These are phyloP conservation scores for Aspergillus sclerotialis DNA, from an alignment of 2,329 filamentous ascomycete genomes.

Conservation along the genomic window DNA sequence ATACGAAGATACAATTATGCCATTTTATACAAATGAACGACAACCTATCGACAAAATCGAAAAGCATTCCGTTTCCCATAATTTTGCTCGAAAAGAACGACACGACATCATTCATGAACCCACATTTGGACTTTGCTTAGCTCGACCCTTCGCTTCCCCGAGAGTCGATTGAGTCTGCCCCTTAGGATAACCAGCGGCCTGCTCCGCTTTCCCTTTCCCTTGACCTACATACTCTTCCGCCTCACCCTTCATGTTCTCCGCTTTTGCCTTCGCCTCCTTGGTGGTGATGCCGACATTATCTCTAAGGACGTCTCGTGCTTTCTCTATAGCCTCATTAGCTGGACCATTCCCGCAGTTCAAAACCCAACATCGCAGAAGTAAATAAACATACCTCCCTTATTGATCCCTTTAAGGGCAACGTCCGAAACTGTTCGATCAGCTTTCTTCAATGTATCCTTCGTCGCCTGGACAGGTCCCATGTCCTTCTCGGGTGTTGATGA, in stretches of 20 bases:
- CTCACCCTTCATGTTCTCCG: constrained; percentile 29
- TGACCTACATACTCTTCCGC: constrained; percentile 21
- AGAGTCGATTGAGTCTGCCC: constrained; percentile 12
- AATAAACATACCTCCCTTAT: constrained; percentile 51
- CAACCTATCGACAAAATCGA: background rate
- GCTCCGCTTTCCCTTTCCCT: constrained; percentile 29
- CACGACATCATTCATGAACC: too few relatives aligned
- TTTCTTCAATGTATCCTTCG: constrained; percentile 53
- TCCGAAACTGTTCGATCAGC: constrained; percentile 51
- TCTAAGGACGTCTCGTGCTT: constrained; percentile 42
- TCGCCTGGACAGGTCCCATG: constrained; percentile 48
- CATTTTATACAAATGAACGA: background rate
- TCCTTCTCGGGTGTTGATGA: constrained; percentile 44
- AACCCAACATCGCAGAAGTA: background rate
- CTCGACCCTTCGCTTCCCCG: constrained; percentile 15
- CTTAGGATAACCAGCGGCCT: constrained; percentile 20
- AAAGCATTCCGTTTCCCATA: too few relatives aligned
- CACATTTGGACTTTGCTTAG: too few relatives aligned
- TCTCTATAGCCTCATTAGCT: constrained; percentile 33
- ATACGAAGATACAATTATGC: too few relatives aligned
- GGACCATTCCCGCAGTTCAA: background rate
- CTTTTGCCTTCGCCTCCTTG: constrained; percentile 42
- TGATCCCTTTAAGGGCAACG: constrained; percentile 54
- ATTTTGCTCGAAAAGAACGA: too few relatives aligned
- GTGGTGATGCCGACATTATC: constrained; percentile 34